phyloP scores from a whole-genome alignment of 2,329 filamentous ascomycete species.

The Triangularia verruculosa region DNA sequence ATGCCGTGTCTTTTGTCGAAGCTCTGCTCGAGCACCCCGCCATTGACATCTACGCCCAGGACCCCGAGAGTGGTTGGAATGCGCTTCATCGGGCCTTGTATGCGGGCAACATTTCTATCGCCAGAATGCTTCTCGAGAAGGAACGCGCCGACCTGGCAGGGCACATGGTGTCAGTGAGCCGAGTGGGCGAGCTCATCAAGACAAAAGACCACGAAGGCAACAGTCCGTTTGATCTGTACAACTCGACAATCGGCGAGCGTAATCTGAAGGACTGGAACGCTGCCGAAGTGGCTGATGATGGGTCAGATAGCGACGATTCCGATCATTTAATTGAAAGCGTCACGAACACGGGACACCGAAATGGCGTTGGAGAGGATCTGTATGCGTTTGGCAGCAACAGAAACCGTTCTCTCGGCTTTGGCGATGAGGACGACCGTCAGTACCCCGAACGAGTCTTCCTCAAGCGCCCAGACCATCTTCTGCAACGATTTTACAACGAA shows the following conservation, averaged over 20 bases:
- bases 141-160: constrained; percentile 65
- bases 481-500: constrained; percentile 71
- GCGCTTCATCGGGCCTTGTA: constrained; percentile 88
- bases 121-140: constrained; percentile 74
- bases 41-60: constrained; percentile 82
- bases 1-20: constrained; percentile 70
- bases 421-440: constrained; percentile 93
- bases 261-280: constrained; percentile 47
- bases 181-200: constrained; percentile 77
- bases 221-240: constrained; percentile 90
- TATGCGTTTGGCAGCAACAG: constrained; percentile 97
- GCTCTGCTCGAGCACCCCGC: constrained; percentile 78
- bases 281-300: constrained; percentile 48
- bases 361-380: constrained; percentile 68
- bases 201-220: constrained; percentile 94
- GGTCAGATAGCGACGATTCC: constrained; percentile 54
- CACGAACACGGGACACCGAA: constrained; percentile 22
- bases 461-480: constrained; percentile 71
- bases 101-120: constrained; percentile 82
- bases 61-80: constrained; percentile 93
- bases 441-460: constrained; percentile 82
- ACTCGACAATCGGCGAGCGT: constrained; percentile 78
- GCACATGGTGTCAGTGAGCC: constrained; percentile 58
- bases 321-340: constrained; percentile 25
- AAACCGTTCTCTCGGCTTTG: constrained; percentile 86